A percentile compares a stretch with the other conserved stretches of the same genome.
Evolutionary conservation across 2,329 filamentous ascomycete species (phyloP).

Genomic region (Aspergillus oerlinghausenensis): DNA sequence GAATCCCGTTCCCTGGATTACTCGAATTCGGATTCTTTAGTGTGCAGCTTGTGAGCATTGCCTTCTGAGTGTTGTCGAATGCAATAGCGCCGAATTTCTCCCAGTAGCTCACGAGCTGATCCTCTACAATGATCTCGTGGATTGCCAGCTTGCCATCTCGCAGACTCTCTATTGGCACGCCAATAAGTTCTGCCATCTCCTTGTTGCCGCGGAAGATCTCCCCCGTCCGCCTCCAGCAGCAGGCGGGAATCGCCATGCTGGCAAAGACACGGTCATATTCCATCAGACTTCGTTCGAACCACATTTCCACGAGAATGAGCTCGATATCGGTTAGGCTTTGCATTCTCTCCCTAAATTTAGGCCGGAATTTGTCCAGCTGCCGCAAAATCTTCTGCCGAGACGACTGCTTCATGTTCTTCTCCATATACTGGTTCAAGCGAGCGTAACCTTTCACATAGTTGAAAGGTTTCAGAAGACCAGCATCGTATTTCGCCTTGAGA

Average conservation of each 20-base stretch:
- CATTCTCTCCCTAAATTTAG: conserved; percentile 93
- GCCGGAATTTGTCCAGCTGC: conserved; percentile 87
- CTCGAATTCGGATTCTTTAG: conserved; percentile 76
- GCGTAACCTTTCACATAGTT: conserved; percentile 98
- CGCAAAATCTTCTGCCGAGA: conserved; percentile 88
- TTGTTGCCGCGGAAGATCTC: conserved; percentile 98
- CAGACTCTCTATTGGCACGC: conserved; percentile 83
- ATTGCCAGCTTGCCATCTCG: conserved; percentile 92
- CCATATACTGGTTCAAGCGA: conserved; percentile 83
- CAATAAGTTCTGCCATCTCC: conserved; percentile 95
- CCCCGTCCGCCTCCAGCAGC: conserved; percentile 92
- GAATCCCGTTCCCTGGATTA: conserved; percentile 60
- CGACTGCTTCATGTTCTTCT: conserved; percentile 73
- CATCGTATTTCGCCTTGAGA: conserved; percentile 91
- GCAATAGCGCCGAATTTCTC: conserved; percentile 98
- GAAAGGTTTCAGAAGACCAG: conserved; percentile 89
- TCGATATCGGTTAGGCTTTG: conserved; percentile 90
- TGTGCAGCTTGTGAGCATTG: conserved; percentile 87
- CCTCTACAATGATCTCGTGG: conserved; percentile 92
- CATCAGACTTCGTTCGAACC: conserved; percentile 95
- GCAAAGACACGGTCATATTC: conserved; percentile 98
- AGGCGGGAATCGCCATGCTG: conserved; percentile 97
- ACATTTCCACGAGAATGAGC: conserved; percentile 94
- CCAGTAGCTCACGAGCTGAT: conserved; percentile 95
- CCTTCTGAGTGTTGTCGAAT: conserved; percentile 90